Evolutionary conservation across 768 basidiomycete genomes (phyloP), one percentile per base, ranked within the genome.

Genomic region (Guyanaporus albipodus): DNA sequence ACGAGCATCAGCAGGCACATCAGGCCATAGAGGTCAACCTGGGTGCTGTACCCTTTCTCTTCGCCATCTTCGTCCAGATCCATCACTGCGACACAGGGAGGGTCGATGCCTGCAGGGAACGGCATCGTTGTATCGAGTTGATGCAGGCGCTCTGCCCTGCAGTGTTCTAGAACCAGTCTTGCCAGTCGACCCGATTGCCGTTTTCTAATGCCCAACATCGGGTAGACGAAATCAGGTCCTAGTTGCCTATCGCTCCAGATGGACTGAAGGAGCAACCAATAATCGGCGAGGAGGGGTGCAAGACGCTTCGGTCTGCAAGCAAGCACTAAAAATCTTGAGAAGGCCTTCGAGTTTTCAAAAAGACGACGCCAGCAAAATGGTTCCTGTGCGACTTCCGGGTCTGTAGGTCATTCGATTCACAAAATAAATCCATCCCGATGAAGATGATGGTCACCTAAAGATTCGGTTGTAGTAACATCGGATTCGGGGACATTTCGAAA

Each of bases 151-250:
- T 11, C 2, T 7, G 17, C 26, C 38, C 38, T 40, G 12, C 9
- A 14, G 26, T 50, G 23, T 21, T 46, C 44, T n/a, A 46, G 17
- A 4, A 50, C 10, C 14, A 50, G 18, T n/a, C 31, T 38, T 1
- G 44, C 44, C 21, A 46, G 43, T 18, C n/a, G 43, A 1, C 44
- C 49, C 12, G 44, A 46, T 17, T 38, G 44, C 19, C 21, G 38
- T 24, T 40, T 39, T 26, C 17, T 40, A 21, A 50, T 45, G 37
- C 49, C 31, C 11, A 38, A 24, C 44, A 46, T 35, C 7, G 44
- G 49, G 19, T 46, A 39, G 34, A 50, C 38, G 11, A 42, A 4
- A 12, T 48, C 35, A 17, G 40, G 47, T 11, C 32, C 47, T 2
- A 14, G 8, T 33, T 35, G 43, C 18, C 15, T 38, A 31, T 18